These are phyloP conservation scores for Claviceps paspali DNA, from an alignment of 2,329 filamentous ascomycete genomes.

Conservation along the genomic window DNA sequence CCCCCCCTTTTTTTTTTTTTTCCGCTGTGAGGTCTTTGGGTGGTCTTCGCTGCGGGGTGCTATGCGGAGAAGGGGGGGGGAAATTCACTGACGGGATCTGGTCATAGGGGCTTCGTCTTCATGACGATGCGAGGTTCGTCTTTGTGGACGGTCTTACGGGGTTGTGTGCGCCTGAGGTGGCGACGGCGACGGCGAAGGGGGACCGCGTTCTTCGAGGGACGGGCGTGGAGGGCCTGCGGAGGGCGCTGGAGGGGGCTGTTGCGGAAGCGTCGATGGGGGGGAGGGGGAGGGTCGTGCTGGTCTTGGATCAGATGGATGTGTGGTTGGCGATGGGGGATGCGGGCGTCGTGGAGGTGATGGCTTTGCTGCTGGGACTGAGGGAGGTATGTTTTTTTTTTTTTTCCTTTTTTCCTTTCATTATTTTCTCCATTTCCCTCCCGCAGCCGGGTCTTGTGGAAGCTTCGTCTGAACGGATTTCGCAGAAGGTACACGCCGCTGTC, in stretches of 20 bases:
- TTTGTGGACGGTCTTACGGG: constrained; percentile 63
- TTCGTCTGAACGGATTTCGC: too few relatives aligned
- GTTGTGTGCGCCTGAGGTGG: constrained; percentile 29
- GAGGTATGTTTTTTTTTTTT: constrained; percentile 36
- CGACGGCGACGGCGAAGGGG: constrained; percentile 2
- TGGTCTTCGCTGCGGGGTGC: too few relatives aligned
- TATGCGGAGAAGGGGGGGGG: too few relatives aligned
- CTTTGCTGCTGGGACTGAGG: constrained; percentile 42
- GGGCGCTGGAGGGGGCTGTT: constrained; percentile 24
- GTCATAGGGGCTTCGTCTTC: too few relatives aligned
- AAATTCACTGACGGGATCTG: too few relatives aligned
- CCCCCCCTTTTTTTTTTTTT: too few relatives aligned
- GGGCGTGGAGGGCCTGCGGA: constrained; percentile 21
- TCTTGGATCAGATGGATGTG: constrained; percentile 52
- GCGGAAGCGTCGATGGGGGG: constrained; percentile 14
- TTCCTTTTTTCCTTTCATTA: neutral
- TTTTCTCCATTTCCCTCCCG: neutral
- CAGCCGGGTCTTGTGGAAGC: too few relatives aligned
- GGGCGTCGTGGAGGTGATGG: constrained; percentile 31
- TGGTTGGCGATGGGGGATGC: constrained; percentile 41
- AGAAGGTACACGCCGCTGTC: constrained; percentile 51
- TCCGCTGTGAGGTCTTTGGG: too few relatives aligned
- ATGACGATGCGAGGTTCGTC: constrained; percentile 42
- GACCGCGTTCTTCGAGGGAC: constrained; percentile 16
- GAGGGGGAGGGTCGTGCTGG: constrained; percentile 31